These are phyloP conservation scores for Cynara cardunculus DNA, from an alignment of 129 eudicot genomes.

Conservation along the genomic window DNA sequence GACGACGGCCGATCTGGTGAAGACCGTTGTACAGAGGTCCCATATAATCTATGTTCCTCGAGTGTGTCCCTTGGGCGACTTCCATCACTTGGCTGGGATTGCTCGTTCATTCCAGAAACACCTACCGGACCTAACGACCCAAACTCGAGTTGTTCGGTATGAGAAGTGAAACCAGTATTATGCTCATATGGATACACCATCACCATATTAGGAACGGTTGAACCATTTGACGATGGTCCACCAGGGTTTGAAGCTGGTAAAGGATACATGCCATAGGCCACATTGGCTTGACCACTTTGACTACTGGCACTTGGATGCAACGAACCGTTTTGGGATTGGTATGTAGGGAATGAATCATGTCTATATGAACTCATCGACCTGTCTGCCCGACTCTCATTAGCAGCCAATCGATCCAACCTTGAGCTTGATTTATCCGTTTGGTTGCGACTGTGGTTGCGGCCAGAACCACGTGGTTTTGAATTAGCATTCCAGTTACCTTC, in stretches of 20 bases:
- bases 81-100: conserved; percentile 44
- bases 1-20: conserved; percentile 87
- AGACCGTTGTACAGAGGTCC: conserved; percentile 44
- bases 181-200: conserved; percentile 73
- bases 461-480: conserved; percentile 57
- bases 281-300: conserved; percentile 44
- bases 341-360: conserved; percentile 47
- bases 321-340: conserved; percentile 70
- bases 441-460: conserved; percentile 56
- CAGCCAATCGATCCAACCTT: conserved; percentile 45
- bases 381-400: conserved; percentile 49
- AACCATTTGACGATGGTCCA: conserved; percentile 61
- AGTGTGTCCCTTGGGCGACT: conserved; percentile 42
- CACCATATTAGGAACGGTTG: conserved; percentile 49
- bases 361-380: conserved; percentile 59
- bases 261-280: conserved; percentile 62
- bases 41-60: conserved; percentile 56
- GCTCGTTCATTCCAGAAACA: conserved; percentile 45
- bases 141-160: conserved; percentile 70
- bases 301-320: conserved; percentile 37
- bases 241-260: conserved; percentile 40
- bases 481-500: conserved; percentile 73
- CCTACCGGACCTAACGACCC: conserved; percentile 68
- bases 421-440: conserved; percentile 61
- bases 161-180: conserved; percentile 43